Evolutionary conservation across 2,329 filamentous ascomycete genomes (phyloP), one percentile per base, ranked within the genome.

Genomic region (Aspergillus felis): DNA sequence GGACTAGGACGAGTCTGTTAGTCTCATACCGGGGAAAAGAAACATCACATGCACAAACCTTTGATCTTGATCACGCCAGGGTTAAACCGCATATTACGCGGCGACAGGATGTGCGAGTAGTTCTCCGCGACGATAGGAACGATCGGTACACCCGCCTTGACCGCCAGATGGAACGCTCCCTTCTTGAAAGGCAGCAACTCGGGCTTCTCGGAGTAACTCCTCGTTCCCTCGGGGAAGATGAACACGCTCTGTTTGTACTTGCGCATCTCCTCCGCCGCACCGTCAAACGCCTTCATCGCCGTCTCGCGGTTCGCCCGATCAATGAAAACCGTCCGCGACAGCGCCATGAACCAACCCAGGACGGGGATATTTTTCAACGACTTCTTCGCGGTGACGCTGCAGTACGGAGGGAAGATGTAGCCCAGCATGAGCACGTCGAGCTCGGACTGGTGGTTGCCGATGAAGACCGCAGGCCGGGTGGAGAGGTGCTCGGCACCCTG

Each of bases 371-470:
- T 86, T 73, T 88, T 89, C 69, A 99, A 79, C 55, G 86, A 89
- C 69, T 87, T 87, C 83, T 99, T 99, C 50, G 93, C 92, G 25
- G 93, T 97, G 58, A 99, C 89, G 69, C 87, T 92, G 81, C 90
- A 96, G 81, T 95, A 92, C 68, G 86, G 87, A 50, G 94, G 94
- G 77, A 97, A 97, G 69, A 96, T 85, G 75, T 82, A 81, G 61
- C 92, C 94, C 28, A 99, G 84, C 85, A 97, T 89, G 58, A 96
- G 82, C 44, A 99, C 90, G 71, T 99, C 94, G 64, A 99, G 85
- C 78, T 97, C 94, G 24, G 90, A 91, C 82, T 99, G 94, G 78
- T 99, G 94, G 77, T 97, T 97, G 44, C 89, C 90, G 65, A 99
- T 82, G 69, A 99, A 92, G 57, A 99, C 89, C 57, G 91, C 92